Base-by-base conservation (phyloP, 306 rosid genomes). In the Erythrophleum fordii region DNA sequence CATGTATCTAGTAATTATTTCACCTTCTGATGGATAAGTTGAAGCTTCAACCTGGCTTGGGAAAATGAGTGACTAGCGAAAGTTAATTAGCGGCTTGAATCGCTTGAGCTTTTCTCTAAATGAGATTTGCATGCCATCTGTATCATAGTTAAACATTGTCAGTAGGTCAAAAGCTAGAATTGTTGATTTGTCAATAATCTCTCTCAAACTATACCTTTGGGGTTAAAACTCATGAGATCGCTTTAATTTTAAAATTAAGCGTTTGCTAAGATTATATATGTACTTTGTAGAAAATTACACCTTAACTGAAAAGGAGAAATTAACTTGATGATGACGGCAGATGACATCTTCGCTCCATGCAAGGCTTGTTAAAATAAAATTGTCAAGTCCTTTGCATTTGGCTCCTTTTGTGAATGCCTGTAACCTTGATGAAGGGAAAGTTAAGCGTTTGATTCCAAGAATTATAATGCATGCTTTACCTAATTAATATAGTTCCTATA, bases 361-460 rank as follows among this genome's bases (percentile, higher is more conserved):
- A 28, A 31, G 25, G 51, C 53, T 48, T 7, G 7, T 76, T 76
- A 64, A 48, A 49, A 12, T 34, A 20, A 4, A 8, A 34, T 64
- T 76, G 29, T 22, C 53, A 20, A 42, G 49, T 75, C 42, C 11
- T 52, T 61, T 14, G 11, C 41, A 8, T 13, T 46, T 20, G n/a
- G 23, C 49, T 23, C 37, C 55, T 14, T 8, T 14, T 39, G 51
- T 75, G 28, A 45, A 41, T 59, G 64, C 78, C 14, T 1, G 64
- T 80, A 73, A 76, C 45, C n/a, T 9, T 73, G 61, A 61, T 22
- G 34, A 62, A 41, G 73, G 69, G 51, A 20, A n/a, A 72, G 37
- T 28, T 56, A 11, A 14, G 7, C 11, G 34, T 45, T 11, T 5
- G 8, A 22, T 12, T 23, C 53, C 48, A 45, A 77, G 52, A 5